These are phyloP conservation scores for Botryosphaeria dothidea DNA, from an alignment of 2,329 filamentous ascomycete genomes.

Conservation along the genomic window DNA sequence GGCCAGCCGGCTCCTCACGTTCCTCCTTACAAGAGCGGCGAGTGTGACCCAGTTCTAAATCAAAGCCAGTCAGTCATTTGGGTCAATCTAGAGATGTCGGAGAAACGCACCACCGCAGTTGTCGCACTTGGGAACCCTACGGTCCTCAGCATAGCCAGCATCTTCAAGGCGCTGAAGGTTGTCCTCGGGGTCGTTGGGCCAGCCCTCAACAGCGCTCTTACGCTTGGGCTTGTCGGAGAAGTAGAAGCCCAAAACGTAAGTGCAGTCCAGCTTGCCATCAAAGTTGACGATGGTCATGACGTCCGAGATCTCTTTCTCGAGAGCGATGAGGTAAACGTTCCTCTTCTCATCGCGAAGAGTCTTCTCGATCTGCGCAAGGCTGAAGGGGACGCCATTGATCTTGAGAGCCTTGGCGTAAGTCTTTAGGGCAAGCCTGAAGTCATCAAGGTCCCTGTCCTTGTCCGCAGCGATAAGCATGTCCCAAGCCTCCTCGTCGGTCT, in stretches of 20 bases:
- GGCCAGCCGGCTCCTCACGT: constrained; percentile 47
- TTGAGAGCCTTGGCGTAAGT: constrained; percentile 48
- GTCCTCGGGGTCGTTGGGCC: constrained; percentile 61
- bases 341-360: constrained; percentile 51
- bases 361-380: constrained; percentile 51
- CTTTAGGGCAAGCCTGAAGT: constrained; percentile 53
- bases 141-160: constrained; percentile 64
- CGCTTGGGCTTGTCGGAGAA: constrained; percentile 59
- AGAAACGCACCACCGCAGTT: constrained; percentile 55
- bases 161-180: constrained; percentile 65
- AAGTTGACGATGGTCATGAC: constrained; percentile 55
- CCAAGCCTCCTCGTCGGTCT: constrained; percentile 54
- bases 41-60: constrained; percentile 60
- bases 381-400: constrained; percentile 30
- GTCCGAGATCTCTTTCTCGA: constrained; percentile 45
- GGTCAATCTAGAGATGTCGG: not conserved
- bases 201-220: constrained; percentile 54
- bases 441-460: constrained; percentile 50
- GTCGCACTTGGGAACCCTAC: constrained; percentile 59
- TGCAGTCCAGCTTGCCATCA: constrained; percentile 60
- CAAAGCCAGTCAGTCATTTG: constrained; percentile 7
- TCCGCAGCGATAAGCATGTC: constrained; percentile 50
- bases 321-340: constrained; percentile 54
- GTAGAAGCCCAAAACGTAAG: constrained; percentile 65
- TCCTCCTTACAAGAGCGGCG: constrained; percentile 63